Percentiles rank a stretch among this genome's conserved stretches.
These are phyloP conservation scores for Aspergillus nanangensis DNA, from an alignment of 495 filamentous ascomycete species.

Conservation along the genomic window DNA sequence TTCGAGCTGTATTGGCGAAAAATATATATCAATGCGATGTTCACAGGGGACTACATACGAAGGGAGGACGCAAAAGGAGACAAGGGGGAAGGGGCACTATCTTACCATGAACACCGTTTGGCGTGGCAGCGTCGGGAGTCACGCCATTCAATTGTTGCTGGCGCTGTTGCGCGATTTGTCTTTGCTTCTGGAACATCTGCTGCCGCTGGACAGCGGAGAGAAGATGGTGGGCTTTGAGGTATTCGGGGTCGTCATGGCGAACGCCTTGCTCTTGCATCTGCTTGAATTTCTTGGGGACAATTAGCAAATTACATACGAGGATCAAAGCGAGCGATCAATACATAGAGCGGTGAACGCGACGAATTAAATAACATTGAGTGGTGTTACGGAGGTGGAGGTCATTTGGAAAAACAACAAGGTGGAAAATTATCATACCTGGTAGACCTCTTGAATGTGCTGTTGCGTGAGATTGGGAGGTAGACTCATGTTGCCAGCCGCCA, in stretches of 20 bases:
- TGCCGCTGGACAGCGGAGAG: slow-evolving; percentile 64
- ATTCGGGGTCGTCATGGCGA: slow-evolving; percentile 72
- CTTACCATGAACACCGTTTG: slow-evolving; percentile 52
- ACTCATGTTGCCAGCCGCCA: slow-evolving; percentile 55
- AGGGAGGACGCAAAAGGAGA: neutral
- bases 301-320: no score
- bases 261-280: slow-evolving; percentile 77
- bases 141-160: slow-evolving; percentile 47
- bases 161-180: slow-evolving; percentile 39
- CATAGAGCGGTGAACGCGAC: no score
- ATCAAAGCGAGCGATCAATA: slow-evolving; percentile 2
- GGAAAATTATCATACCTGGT: slow-evolving; percentile 42
- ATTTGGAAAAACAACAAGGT: neutral
- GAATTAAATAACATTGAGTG: neutral
- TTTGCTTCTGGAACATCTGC: slow-evolving; percentile 42
- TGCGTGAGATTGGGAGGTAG: slow-evolving; percentile 53
- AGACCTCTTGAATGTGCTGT: slow-evolving; percentile 59
- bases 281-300: slow-evolving; percentile 65
- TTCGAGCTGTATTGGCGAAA: slow-evolving; percentile 22
- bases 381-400: neutral
- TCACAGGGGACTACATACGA: neutral
- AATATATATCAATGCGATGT: slow-evolving; percentile 6
- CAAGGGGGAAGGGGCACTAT: neutral
- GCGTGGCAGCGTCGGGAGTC: slow-evolving; percentile 19
- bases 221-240: slow-evolving; percentile 65